Evolutionary conservation across 169 alveolate genomes (phyloP), one percentile per base, ranked within the genome.

Genomic region (Pseudocohnilembus persalinus): DNA sequence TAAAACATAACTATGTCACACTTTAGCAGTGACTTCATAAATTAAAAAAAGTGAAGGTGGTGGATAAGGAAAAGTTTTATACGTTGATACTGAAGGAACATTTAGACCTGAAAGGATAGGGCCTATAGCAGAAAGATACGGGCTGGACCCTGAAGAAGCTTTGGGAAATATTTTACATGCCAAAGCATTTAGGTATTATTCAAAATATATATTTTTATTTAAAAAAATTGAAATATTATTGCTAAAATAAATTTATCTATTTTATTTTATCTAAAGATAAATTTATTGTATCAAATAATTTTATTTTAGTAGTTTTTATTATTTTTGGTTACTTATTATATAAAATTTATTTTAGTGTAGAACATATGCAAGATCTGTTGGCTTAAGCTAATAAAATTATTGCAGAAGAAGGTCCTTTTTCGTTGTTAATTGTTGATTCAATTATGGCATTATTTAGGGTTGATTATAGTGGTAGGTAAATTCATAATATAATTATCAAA

Each of bases 11-110:
- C 68, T 49, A 4, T 4, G 26, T 20, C 68, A 49, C 20, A 49
- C 68, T 11, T 49, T 49, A 49, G 68, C 68, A 11, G 68, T 49
- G 68, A 49, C 68, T 11, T 4, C 68, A 4, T 49, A 49, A 49
- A 11, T 49, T 4, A 49, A 20, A 4, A 49, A 49, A 89, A 96
- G 97, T 33, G 99, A 99, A 0, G 99, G 99, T 1, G 99, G 98
- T 73, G 98, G 96, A 28, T 73, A 65, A 0, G 99, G 99, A 33
- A 99, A 99, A 93, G 98, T 99, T 34, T 94, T 99, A 85, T 99
- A 99, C 97, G 98, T 99, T 25, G 99, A 99, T 95, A 99, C 99
- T 25, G 99, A 99, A 91, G 99, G 99, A 74, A 98, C 99, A 29
- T 99, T 99, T 92, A 96, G 99, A 33, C 99, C 99, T 0, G 99